These are phyloP conservation scores for Sphaerulina musiva DNA, from an alignment of 2,329 filamentous ascomycete genomes.

Conservation along the genomic window DNA sequence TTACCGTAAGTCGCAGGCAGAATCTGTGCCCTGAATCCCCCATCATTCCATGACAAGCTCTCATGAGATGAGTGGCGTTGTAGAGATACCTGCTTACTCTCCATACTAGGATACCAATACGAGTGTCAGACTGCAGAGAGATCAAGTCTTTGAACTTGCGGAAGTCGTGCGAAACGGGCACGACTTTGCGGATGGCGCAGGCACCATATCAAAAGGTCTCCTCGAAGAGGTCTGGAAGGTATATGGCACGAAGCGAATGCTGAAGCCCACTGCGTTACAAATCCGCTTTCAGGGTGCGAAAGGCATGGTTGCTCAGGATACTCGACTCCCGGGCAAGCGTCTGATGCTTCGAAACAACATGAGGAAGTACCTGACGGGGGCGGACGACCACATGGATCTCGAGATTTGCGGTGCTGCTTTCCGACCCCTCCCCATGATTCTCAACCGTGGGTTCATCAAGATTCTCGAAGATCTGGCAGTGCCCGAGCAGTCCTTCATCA, in stretches of 20 bases:
- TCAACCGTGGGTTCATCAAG: slow-evolving; percentile 79
- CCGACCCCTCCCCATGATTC: slow-evolving; percentile 59
- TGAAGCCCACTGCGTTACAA: slow-evolving; percentile 61
- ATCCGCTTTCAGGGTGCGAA: slow-evolving; percentile 69
- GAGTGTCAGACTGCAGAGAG: slow-evolving; percentile 47
- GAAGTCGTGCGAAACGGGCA: slow-evolving; percentile 53
- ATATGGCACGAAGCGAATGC: slow-evolving; percentile 43
- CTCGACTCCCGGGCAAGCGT: slow-evolving; percentile 49
- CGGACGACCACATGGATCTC: slow-evolving; percentile 45
- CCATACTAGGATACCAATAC: slow-evolving; percentile 54
- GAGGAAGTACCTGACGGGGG: slow-evolving; percentile 64
- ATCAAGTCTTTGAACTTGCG: slow-evolving; percentile 35
- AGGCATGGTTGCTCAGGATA: slow-evolving; percentile 69
- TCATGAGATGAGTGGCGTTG: not conserved
- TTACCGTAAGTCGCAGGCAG: slow-evolving; percentile 42
- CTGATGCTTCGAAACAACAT: slow-evolving; percentile 66
- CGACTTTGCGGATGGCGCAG: slow-evolving; percentile 73
- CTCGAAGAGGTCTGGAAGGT: slow-evolving; percentile 54
- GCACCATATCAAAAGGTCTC: slow-evolving; percentile 60
- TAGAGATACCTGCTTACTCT: not conserved
- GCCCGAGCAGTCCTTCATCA: slow-evolving; percentile 52
- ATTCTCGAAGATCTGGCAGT: slow-evolving; percentile 74
- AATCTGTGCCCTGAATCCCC: slow-evolving; percentile 18
- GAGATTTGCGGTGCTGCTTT: slow-evolving; percentile 67
- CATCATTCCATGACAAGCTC: slow-evolving; percentile 12